Base-by-base conservation (phyloP, 495 filamentous ascomycete genomes). In the Saxophila tyrrhenica region DNA sequence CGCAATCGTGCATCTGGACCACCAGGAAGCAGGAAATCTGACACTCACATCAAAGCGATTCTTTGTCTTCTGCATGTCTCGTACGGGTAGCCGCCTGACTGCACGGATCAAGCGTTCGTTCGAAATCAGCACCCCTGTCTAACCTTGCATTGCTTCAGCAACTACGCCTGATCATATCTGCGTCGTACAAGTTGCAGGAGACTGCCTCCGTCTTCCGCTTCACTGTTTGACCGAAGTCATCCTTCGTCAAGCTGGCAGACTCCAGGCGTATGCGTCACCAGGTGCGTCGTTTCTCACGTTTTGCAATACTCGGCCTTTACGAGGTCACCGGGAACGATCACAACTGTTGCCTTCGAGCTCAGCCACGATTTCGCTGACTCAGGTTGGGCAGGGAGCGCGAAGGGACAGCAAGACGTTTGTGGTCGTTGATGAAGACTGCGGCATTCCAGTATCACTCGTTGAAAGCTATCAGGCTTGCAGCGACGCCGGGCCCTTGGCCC, bases 161-260 rank as follows among this genome's bases (percentile, higher is more conserved):
- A 24, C 39, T 17, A 29, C 25, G n/a, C 17, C 1, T 24, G 23
- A 20, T 48, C 25, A 25, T 45, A 22, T 51, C 50, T 57, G 55
- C 49, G 58, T 61, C 55, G 54, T 57, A 61, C 58, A 54, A 53
- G 46, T 52, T 57, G 58, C 58, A 56, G 54, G 48, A 50, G 54
- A 57, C 54, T 50, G 58, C 58, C 39, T 46, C 50, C 48, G 44
- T 10, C 41, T 20, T 42, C 21, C 35, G 53, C 29, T n/a, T 24
- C 13, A 20, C 39, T 51, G 45, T 57, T 45, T 42, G 49, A 61
- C 39, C 29, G 51, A 50, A 41, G 19, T 35, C 29, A 25, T 57
- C 45, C 49, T 22, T 54, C 58, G 58, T 49, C 45, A 57, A 54
- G 21, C 54, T 57, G 58, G 58, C 58, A 56, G 42, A 38, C 58